Evolutionary conservation across 345 rosid genomes (phyloP).

Genomic region (Toxicodendron radicans): DNA sequence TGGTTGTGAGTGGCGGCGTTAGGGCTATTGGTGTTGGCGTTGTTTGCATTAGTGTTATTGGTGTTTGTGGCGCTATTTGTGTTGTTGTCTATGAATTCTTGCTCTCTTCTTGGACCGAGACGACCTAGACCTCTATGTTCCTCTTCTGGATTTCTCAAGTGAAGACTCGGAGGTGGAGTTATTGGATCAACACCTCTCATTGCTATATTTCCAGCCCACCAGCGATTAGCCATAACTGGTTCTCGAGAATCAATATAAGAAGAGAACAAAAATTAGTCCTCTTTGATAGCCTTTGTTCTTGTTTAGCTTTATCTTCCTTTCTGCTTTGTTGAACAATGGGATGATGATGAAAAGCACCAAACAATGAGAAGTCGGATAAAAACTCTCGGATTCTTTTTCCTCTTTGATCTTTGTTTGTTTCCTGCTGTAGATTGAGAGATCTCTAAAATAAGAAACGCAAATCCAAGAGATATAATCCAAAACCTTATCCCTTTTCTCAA

Average conservation of each 20-base stretch:
- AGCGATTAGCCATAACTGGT: slow-evolving; percentile 68
- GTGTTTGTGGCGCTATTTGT: slow-evolving; percentile 18
- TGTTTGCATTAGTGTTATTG: slow-evolving; percentile 37
- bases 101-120: slow-evolving; percentile 50
- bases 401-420: slow-evolving; percentile 10
- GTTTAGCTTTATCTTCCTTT: background rate
- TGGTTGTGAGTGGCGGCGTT: slow-evolving; percentile 18
- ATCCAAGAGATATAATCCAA: slow-evolving; percentile 28
- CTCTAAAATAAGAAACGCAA: slow-evolving; percentile 17
- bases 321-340: background rate
- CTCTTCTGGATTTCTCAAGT: slow-evolving; percentile 44
- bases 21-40: slow-evolving; percentile 24
- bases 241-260: background rate
- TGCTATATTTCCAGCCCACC: slow-evolving; percentile 81
- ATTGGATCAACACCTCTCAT: slow-evolving; percentile 64
- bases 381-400: background rate
- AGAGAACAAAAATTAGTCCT: background rate
- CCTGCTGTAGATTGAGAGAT: slow-evolving; percentile 15
- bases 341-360: background rate
- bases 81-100: slow-evolving; percentile 42
- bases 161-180: slow-evolving; percentile 49
- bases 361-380: slow-evolving; percentile 1
- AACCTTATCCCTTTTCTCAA: slow-evolving; percentile 30
- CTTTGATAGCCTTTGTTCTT: background rate
- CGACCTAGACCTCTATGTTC: slow-evolving; percentile 29